phyloP scores from a whole-genome alignment of 352 stramenopile species.

The Phytophthora hybrid region DNA sequence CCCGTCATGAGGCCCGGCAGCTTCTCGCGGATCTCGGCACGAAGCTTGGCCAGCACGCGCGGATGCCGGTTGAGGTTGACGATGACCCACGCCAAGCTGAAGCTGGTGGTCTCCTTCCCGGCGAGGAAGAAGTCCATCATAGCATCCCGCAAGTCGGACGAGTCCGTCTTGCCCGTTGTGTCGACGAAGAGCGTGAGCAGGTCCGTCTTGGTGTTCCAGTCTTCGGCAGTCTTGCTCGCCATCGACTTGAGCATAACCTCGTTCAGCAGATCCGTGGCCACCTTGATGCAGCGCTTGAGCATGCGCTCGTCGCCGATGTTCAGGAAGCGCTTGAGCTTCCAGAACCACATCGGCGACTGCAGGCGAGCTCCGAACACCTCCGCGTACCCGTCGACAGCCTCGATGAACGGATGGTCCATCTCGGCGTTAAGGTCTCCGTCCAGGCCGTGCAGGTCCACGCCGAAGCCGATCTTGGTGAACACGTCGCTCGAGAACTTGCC shows the following conservation, averaged over 20 bases:
- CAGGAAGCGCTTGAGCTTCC: conserved; percentile 57
- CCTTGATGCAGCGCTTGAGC: conserved; percentile 45
- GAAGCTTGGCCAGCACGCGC: conserved; percentile 51
- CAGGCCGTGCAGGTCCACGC: conserved; percentile 64
- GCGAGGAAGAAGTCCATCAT: conserved; percentile 77
- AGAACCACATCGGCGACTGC: conserved; percentile 56
- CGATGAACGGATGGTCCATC: conserved; percentile 56
- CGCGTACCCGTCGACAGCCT: conserved; percentile 55
- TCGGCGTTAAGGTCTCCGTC: conserved; percentile 37
- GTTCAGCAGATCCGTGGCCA: conserved; percentile 51
- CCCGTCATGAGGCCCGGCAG: conserved; percentile 46
- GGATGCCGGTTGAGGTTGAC: conserved; percentile 67
- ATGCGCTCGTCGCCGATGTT: conserved; percentile 48
- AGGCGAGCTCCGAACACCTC: conserved; percentile 44
- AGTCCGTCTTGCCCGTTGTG: conserved; percentile 42
- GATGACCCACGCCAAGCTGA: conserved; percentile 64
- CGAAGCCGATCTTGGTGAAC: conserved; percentile 81
- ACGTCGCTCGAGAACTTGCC: conserved; percentile 76
- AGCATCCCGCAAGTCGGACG: conserved; percentile 59
- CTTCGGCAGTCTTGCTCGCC: conserved; percentile 24
- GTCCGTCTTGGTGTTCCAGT: conserved; percentile 43
- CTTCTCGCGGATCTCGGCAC: conserved; percentile 43
- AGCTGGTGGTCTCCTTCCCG: conserved; percentile 69
- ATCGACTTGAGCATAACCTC: conserved; percentile 60
- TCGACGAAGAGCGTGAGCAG: conserved; percentile 59